Base-by-base conservation (phyloP, 2,329 filamentous ascomycete species). In the Juglanconis juglandina region DNA sequence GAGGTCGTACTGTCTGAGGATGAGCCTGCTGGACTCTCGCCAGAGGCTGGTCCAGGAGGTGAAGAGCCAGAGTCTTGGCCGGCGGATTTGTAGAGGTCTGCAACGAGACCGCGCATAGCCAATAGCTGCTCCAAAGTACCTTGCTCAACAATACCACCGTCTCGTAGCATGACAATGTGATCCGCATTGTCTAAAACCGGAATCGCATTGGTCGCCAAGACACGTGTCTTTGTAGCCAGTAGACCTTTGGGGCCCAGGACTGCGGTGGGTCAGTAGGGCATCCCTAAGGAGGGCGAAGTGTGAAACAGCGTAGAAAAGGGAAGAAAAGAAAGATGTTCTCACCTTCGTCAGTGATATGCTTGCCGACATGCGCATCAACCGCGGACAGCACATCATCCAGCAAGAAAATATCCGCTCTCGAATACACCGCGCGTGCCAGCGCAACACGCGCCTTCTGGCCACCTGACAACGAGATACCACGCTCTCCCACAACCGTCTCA, bases 311-410 rank as follows among this genome's bases (percentile, higher is more conserved):
- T 24, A 24, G 24, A 24, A 24, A 24, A 24, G 24, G 24, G 24
- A 24, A 24, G 24, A 24, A 24, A 24, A 24, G 24, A 24, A 24
- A 24, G 24, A 24, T 24, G 24, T 24, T 24, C 24, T 24, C 24
- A 24, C 24, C 24, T 64, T 95, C 91, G 71, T 98, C 90, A 68
- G 97, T 97, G 60, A 99, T 84, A 75, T 99, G 95, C 65, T 91
- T 85, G 53, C 95, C 95, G 61, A 99, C 95, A 71, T 99, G 95
- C 65, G 96, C 94, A 75, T 99, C 95, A n/a, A 99, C 95, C 0
- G 96, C 95, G 14, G 94, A 98, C 10, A 99, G 81, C 63, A 93
- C 90, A 72, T 99, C 95, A 67, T 99, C 95, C 10, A 99, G 81
- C 11, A 99, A 81, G 70, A 98, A 98, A 53, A 99, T 87, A 72